Evolutionary conservation across 73 alveolate genomes (phyloP), one percentile per base, ranked within the genome.

Genomic region (Paramecium tetraurelia): DNA sequence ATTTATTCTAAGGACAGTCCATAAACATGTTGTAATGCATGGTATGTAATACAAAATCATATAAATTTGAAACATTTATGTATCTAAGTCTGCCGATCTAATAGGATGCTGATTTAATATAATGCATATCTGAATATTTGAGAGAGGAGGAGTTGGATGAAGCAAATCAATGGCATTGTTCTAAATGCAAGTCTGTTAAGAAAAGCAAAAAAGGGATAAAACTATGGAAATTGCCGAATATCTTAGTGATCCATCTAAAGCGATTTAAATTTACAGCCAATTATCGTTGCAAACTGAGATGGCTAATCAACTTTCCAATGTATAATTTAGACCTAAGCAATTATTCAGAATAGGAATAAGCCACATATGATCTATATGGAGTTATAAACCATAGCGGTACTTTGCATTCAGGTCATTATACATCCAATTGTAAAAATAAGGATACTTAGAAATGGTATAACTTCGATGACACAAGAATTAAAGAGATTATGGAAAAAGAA

Each of bases 381-480:
- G 98, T 96, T 1, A 83, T 70, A 93, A 95, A 96, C 89, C 99
- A 97, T 93, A 95, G 86, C 76, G 99, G 99, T 21, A 93, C 98
- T 1, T 90, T 94, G 33, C 77, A 92, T 5, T 84, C 92, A 58
- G 99, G 99, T 12, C 99, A 97, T 97, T 97, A 97, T 93, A 95
- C 98, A n/a, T 96, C 99, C 0, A 88, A 58, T 80, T 90, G 97
- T 43, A 95, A 97, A 92, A 96, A 96, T 72, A 84, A 92, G 41
- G 36, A 85, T 12, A 77, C 86, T n/a, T 68, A 94, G 35, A 76
- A 77, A 27, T 95, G 98, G 97, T 95, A 92, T 93, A 85, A 27
- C n/a, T 92, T 85, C 57, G 92, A 95, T 75, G 98, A 95, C 85
- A 89, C 75, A 31, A 57, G 46, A 46, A 94, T 94, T 11, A 75